phyloP scores from a whole-genome alignment of 2,329 filamentous ascomycete species.

The Pseudodiploospora longispora region DNA sequence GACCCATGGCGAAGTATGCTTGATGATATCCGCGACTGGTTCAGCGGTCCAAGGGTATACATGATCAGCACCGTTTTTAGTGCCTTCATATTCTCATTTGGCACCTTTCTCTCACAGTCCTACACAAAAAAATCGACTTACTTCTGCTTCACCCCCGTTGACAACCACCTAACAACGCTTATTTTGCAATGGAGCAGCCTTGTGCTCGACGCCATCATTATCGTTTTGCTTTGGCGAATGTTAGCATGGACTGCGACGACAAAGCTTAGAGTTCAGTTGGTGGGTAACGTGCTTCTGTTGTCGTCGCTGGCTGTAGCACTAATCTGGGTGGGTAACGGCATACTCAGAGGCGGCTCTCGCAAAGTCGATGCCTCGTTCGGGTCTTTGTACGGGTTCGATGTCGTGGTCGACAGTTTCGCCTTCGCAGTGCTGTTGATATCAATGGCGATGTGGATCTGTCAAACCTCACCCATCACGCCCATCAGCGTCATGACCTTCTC shows the following conservation, averaged over 20 bases:
- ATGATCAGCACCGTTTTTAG: constrained; percentile 28
- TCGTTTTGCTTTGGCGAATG: constrained; percentile 43
- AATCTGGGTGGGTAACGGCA: constrained; percentile 25
- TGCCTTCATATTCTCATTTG: constrained; percentile 31
- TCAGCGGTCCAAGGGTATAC: constrained; percentile 31
- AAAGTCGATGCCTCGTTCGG: constrained; percentile 26
- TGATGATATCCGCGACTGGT: constrained; percentile 41
- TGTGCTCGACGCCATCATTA: constrained; percentile 36
- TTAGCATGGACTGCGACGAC: constrained; percentile 43
- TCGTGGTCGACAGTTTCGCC: constrained; percentile 38
- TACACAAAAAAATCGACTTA: constrained; percentile 39
- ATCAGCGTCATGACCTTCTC: constrained; percentile 35
- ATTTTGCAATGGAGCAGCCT: constrained; percentile 37
- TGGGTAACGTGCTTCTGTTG: constrained; percentile 34
- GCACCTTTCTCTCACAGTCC: constrained; percentile 32
- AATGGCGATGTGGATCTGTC: constrained; percentile 36
- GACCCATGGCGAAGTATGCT: constrained; percentile 40
- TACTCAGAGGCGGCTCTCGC: constrained; percentile 16
- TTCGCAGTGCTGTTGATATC: constrained; percentile 38
- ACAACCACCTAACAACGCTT: constrained; percentile 28
- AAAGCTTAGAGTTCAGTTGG: constrained; percentile 35
- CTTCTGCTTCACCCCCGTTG: constrained; percentile 38
- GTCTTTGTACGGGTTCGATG: constrained; percentile 40
- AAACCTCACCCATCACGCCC: constrained; percentile 36
- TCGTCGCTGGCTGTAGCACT: constrained; percentile 31